Base-by-base conservation (phyloP, 805 yeast species). In the Lipomyces yamanashiensis region DNA sequence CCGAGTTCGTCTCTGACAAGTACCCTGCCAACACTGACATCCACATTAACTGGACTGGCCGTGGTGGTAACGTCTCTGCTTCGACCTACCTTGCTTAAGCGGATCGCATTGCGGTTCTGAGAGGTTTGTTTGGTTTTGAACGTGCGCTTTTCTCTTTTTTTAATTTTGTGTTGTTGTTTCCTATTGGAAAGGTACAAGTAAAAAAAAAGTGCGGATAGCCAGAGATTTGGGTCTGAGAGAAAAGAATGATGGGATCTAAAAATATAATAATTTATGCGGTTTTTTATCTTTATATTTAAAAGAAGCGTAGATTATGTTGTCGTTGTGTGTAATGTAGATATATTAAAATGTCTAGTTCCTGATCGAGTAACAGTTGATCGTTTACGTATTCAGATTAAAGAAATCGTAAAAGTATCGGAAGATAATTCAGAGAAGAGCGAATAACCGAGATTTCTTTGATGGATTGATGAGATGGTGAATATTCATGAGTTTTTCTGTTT, bases 21-120 rank as follows among this genome's bases (percentile, higher is more conserved):
- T 84, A 89, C 81, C 93, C 95, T 82, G 86, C 80, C 71, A 95
- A 84, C 74, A 81, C 85, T 72, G 87, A 88, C 83, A 88, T 93
- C 80, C 99, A 93, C 83, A 84, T 95, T 77, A 93, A 93, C 95
- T 93, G 99, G 99, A 93, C 98, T 71, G 98, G 98, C 79, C 87
- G 86, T 75, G 98, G 99, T 82, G 99, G 99, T 84, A 87, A 95
- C 81, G 90, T 92, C 72, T 89, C 97, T 73, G 97, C 99, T 69
- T 82, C 96, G 55, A 90, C 96, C 74, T 93, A 93, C 81, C 87
- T 87, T 75, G 98, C 98, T 80, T 93, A 85, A 53, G 37, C 47
- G 19, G 13, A 43, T 43, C 21, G 33, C 12, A 13, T 37, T 17
- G 19, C 19, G 41, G 40, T 9, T 23, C 6, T 12, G 34, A 33